Percentiles rank a stretch among this genome's conserved stretches.
These are phyloP conservation scores for Daldinia sp. DNA, from an alignment of 2,329 filamentous ascomycete genomes.

Conservation along the genomic window DNA sequence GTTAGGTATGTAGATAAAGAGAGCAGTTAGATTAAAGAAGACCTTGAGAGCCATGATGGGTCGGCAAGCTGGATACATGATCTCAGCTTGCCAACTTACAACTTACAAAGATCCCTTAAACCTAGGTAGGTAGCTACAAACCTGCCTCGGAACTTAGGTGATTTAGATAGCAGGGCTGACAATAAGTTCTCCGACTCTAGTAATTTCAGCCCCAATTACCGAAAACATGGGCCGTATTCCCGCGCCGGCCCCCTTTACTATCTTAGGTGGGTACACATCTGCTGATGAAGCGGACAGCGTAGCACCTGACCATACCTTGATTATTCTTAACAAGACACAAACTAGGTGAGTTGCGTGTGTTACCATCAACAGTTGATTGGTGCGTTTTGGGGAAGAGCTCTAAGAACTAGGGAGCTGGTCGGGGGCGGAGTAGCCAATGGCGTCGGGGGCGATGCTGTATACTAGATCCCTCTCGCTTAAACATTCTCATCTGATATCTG, in stretches of 20 bases:
- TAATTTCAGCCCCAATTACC: conserved; percentile 39
- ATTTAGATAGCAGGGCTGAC: conserved; percentile 29
- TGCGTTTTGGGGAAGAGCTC: conserved; percentile 9
- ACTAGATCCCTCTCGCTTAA: conserved; percentile 22
- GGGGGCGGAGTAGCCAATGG: conserved; percentile 30
- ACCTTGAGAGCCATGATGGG: not conserved
- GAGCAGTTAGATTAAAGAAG: not conserved
- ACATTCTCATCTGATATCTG: conserved; percentile 17
- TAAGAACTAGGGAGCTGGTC: conserved; percentile 17
- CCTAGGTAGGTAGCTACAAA: conserved; percentile 21
- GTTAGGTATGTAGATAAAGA: conserved; percentile 21
- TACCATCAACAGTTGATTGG: conserved; percentile 29
- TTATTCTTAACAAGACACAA: conserved; percentile 12
- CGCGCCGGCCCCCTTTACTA: conserved; percentile 4
- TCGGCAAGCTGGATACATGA: not conserved
- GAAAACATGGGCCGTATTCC: conserved; percentile 23
- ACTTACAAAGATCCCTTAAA: conserved; percentile 1
- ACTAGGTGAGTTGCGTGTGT: conserved; percentile 19
- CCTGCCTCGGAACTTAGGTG: conserved; percentile 3
- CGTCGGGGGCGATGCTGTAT: conserved; percentile 8
- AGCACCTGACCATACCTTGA: conserved; percentile 9
- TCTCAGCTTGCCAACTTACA: conserved; percentile 15
- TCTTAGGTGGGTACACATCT: not conserved
- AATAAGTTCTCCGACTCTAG: not conserved
- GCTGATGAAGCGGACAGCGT: conserved; percentile 12